Evolutionary conservation across 2,329 filamentous ascomycete species (phyloP).

Genomic region (Acephala macrosclerotiorum): DNA sequence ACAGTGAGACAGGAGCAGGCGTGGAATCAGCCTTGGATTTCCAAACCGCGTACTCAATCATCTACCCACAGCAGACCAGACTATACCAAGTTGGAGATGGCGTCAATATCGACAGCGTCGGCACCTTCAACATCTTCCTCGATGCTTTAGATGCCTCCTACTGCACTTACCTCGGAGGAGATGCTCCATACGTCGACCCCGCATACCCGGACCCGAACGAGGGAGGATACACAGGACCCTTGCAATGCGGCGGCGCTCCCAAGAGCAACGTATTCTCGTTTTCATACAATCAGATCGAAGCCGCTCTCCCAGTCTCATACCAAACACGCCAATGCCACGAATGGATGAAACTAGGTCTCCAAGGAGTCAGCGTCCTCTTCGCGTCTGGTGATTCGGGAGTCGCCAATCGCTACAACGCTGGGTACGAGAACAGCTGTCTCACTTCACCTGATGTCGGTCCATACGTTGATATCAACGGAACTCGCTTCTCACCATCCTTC

Average conservation of each 20-base stretch:
- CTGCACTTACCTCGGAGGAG: conserved; percentile 51
- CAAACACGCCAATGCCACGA: conserved; percentile 9
- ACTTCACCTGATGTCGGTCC: conserved; percentile 25
- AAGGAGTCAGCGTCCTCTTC: conserved; percentile 20
- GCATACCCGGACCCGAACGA: conserved; percentile 49
- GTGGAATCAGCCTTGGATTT: conserved; percentile 45
- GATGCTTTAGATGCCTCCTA: conserved; percentile 53
- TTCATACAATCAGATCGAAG: conserved; percentile 34
- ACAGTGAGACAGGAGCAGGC: background rate
- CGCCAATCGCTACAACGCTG: conserved; percentile 26
- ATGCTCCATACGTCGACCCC: conserved; percentile 49
- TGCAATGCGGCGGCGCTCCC: conserved; percentile 46
- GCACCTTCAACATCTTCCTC: conserved; percentile 31
- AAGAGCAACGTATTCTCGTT: conserved; percentile 50
- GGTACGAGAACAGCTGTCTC: conserved; percentile 28
- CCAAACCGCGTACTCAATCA: conserved; percentile 15
- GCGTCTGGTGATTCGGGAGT: conserved; percentile 24
- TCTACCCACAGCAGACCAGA: conserved; percentile 44
- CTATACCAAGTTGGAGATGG: conserved; percentile 51
- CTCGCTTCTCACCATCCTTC: conserved; percentile 56
- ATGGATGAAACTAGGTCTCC: conserved; percentile 24
- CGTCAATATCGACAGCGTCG: conserved; percentile 24
- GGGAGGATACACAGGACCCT: conserved; percentile 46
- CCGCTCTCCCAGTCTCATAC: background rate
- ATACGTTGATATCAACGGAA: conserved; percentile 29